phyloP scores from a whole-genome alignment of 306 rosid genomes.

The Luffa acutangula region DNA sequence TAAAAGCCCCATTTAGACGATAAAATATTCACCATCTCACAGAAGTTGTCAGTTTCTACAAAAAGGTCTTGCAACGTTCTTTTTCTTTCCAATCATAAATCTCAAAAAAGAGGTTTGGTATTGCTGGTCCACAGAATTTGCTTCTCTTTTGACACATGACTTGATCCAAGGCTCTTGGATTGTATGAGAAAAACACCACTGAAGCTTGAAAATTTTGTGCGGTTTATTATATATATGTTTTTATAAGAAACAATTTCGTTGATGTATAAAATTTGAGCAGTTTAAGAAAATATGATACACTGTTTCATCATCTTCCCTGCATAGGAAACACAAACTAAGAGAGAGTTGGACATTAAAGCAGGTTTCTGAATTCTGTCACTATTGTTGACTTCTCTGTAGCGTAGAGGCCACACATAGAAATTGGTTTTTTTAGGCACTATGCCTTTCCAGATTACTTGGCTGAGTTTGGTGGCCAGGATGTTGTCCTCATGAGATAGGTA shows the following conservation, averaged over 20 bases:
- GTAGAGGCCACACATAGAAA: neutral
- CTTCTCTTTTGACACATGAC: too few relatives aligned
- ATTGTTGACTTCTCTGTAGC: neutral
- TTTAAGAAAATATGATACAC: neutral
- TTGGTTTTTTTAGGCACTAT: neutral
- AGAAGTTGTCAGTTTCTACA: neutral
- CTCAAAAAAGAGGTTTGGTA: too few relatives aligned
- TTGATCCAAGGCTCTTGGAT: neutral
- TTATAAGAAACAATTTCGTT: too few relatives aligned
- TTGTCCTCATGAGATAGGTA: neutral
- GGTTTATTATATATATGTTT: too few relatives aligned
- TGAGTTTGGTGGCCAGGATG: neutral
- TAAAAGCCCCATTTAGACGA: neutral
- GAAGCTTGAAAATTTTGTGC: neutral
- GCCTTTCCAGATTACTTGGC: neutral
- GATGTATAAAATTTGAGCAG: neutral
- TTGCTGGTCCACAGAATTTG: neutral
- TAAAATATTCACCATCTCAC: neutral
- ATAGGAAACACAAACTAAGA: neutral
- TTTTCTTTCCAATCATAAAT: too few relatives aligned
- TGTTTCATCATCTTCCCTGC: neutral
- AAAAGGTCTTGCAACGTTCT: too few relatives aligned
- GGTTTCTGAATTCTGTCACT: neutral
- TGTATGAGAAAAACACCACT: neutral
- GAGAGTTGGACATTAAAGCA: neutral